Conservation (phyloP, 73 alveolate species). For the Symbiodinium natans region DNA sequence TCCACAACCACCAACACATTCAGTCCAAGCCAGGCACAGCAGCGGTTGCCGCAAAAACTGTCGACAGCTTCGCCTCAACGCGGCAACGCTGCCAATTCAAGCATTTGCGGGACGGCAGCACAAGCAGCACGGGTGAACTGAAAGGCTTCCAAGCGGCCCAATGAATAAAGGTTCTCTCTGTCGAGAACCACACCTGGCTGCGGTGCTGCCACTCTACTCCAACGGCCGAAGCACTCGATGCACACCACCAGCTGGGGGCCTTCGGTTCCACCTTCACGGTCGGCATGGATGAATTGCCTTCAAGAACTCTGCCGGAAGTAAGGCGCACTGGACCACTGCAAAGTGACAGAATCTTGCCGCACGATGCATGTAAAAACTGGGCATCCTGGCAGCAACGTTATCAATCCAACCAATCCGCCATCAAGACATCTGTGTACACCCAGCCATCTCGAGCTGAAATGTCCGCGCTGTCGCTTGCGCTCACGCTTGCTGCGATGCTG, state of each 20-base stretch:
- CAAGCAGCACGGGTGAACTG: not conserved
- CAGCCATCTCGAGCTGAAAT: not conserved
- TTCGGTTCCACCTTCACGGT: constrained; percentile 82
- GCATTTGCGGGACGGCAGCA: not conserved
- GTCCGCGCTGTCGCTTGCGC: too few relatives aligned
- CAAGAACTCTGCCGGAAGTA: not conserved
- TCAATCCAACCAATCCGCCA: not conserved
- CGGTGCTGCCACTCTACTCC: not conserved
- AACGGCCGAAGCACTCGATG: not conserved
- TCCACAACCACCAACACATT: not conserved
- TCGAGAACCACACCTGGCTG: constrained; percentile 78
- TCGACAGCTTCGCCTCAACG: constrained; percentile 68
- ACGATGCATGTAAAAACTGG: too few relatives aligned
- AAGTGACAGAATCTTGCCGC: too few relatives aligned
- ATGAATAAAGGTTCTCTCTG: constrained; percentile 75
- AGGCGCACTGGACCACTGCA: not conserved
- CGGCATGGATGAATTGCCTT: constrained; percentile 45
- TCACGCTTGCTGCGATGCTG: too few relatives aligned
- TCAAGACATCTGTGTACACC: not conserved
- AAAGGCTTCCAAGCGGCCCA: constrained; percentile 42
- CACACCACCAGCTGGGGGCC: not conserved
- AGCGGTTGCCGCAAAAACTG: constrained; percentile 84
- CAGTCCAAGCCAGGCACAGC: not conserved
- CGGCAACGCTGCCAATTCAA: not conserved
- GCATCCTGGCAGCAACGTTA: not conserved